phyloP scores from a whole-genome alignment of 2,329 filamentous ascomycete species.

The Chrysoporthe puriensis region DNA sequence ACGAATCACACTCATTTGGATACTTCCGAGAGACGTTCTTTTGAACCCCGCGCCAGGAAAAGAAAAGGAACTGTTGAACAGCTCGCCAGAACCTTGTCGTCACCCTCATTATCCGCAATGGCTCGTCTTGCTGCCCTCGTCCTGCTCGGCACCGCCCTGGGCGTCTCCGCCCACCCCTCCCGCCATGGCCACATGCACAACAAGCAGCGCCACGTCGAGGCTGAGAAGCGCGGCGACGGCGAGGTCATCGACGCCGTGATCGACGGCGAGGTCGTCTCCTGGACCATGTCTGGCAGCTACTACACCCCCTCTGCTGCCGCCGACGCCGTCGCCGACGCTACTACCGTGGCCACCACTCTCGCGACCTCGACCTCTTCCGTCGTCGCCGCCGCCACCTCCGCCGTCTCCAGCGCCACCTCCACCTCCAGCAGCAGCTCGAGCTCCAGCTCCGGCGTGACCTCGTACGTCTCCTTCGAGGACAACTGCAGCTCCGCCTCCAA shows the following conservation, averaged over 20 bases:
- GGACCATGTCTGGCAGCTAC: slow-evolving; percentile 32
- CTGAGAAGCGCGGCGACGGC: slow-evolving; percentile 30
- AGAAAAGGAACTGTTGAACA: slow-evolving; percentile 12
- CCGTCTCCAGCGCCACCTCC: slow-evolving; percentile 19
- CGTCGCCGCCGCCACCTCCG: slow-evolving; percentile 14
- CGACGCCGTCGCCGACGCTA: slow-evolving; percentile 7
- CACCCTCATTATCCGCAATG: slow-evolving; percentile 19
- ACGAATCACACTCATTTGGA: slow-evolving; percentile 27
- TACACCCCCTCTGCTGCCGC: slow-evolving; percentile 21
- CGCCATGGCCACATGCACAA: slow-evolving; percentile 44
- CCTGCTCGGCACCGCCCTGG: slow-evolving; percentile 39
- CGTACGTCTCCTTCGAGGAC: slow-evolving; percentile 40
- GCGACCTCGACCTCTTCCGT: not conserved
- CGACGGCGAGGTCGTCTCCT: slow-evolving; percentile 35
- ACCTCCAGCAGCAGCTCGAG: slow-evolving; percentile 32
- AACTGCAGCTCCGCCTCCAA: slow-evolving; percentile 37
- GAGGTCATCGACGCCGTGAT: slow-evolving; percentile 34
- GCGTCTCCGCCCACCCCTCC: slow-evolving; percentile 38
- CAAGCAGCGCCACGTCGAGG: slow-evolving; percentile 35
- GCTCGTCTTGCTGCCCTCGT: slow-evolving; percentile 35
- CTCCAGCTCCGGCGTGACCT: slow-evolving; percentile 46
- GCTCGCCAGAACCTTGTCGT: not conserved
- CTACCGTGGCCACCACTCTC: slow-evolving; percentile 12
- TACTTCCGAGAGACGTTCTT: slow-evolving; percentile 5
- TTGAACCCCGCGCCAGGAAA: not conserved